Conservation (phyloP, 768 basidiomycete genomes). For the Panus rudis region DNA sequence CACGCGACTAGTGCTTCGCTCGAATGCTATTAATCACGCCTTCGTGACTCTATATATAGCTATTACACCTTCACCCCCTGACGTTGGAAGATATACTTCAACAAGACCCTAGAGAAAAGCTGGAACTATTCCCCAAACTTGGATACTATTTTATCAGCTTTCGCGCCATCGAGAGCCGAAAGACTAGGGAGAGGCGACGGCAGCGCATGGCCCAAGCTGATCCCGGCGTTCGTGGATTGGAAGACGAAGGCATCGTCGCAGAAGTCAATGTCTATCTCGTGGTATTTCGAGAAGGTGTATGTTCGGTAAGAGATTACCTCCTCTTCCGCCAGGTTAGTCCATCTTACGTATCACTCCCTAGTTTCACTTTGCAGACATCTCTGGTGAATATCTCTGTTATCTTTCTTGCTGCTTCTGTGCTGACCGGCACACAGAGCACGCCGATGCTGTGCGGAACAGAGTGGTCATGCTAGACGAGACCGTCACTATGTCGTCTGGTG, state of each 20-base stretch:
- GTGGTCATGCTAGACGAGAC: constrained; percentile 57
- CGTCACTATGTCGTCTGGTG: constrained; percentile 68
- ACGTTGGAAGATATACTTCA: constrained; percentile 92
- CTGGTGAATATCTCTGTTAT: constrained; percentile 39
- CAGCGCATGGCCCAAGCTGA: constrained; percentile 14
- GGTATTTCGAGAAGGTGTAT: constrained; percentile 85
- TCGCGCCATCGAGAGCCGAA: constrained; percentile 64
- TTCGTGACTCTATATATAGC: constrained; percentile 34
- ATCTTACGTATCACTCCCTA: constrained; percentile 22
- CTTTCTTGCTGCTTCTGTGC: constrained; percentile 4
- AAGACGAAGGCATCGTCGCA: constrained; percentile 44
- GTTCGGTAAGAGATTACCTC: constrained; percentile 41
- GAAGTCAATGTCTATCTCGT: constrained; percentile 86
- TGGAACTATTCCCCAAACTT: constrained; percentile 78
- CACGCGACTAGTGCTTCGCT: neutral
- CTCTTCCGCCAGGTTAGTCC: neutral
- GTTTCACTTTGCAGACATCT: constrained; percentile 90
- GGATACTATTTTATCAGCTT: constrained; percentile 93
- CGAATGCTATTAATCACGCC: neutral
- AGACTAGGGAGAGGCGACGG: constrained; percentile 34
- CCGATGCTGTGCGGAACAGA: constrained; percentile 64
- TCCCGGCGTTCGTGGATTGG: constrained; percentile 14
- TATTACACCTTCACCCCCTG: constrained; percentile 83
- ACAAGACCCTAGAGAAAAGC: constrained; percentile 86
- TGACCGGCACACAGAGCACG: constrained; percentile 50